Evolutionary conservation across 257 asterid genomes (phyloP).

Genomic region (Solanum sejunctum): DNA sequence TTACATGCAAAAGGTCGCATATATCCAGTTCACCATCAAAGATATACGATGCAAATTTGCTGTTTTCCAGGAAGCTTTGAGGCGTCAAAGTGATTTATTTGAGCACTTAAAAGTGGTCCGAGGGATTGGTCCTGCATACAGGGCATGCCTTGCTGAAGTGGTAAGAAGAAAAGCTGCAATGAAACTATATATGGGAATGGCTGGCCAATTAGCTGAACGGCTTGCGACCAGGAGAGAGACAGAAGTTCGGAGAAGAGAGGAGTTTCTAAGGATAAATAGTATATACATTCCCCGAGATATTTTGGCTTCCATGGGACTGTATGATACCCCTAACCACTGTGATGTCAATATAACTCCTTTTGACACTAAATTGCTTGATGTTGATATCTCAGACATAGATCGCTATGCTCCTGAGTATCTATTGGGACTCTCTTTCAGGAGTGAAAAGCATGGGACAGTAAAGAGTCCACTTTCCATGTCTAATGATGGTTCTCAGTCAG

Average conservation of each 20-base stretch:
- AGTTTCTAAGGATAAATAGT: constrained; percentile 61
- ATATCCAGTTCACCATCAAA: constrained; percentile 68
- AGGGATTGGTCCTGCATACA: constrained; percentile 85
- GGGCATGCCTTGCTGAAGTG: constrained; percentile 94
- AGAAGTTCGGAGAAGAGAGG: constrained; percentile 85
- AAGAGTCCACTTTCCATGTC: constrained; percentile 50
- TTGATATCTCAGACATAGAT: constrained; percentile 72
- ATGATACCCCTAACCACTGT: constrained; percentile 75
- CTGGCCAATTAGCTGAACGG: constrained; percentile 92
- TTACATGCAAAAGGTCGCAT: constrained; percentile 90
- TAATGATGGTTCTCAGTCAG: constrained; percentile 41
- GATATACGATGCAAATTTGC: constrained; percentile 75
- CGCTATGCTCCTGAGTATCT: constrained; percentile 87
- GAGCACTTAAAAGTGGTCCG: constrained; percentile 83
- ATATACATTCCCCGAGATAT: constrained; percentile 74
- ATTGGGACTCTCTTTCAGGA: constrained; percentile 40
- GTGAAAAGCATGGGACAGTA: constrained; percentile 35
- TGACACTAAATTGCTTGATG: constrained; percentile 62
- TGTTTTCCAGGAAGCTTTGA: constrained; percentile 89
- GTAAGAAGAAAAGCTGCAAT: constrained; percentile 83
- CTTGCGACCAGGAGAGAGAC: constrained; percentile 77
- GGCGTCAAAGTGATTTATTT: constrained; percentile 79
- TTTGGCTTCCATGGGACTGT: constrained; percentile 82
- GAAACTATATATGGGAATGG: constrained; percentile 98
- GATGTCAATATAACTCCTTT: constrained; percentile 80